A percentile compares a stretch with the other conserved stretches of the same genome.
Conservation (phyloP, 2,329 filamentous ascomycete species). For the Penicillium nordicum region DNA sequence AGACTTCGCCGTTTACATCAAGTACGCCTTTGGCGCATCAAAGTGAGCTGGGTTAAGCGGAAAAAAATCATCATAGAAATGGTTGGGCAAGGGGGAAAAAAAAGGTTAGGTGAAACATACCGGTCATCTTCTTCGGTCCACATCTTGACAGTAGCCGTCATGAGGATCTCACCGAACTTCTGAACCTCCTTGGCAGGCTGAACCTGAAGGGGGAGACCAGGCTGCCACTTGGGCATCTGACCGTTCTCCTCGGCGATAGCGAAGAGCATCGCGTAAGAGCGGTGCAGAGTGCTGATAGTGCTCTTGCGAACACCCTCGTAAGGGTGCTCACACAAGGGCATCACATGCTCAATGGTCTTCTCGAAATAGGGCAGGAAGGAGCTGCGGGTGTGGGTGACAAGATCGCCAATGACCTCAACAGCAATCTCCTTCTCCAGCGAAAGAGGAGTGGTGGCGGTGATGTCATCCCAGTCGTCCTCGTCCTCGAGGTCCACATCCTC, state of each 20-base stretch:
- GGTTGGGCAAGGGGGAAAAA: conserved; percentile 7
- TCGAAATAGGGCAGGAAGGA: conserved; percentile 82
- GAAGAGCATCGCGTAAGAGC: conserved; percentile 88
- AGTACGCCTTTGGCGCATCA: conserved; percentile 76
- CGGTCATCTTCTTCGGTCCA: conserved; percentile 91
- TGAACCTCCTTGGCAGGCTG: conserved; percentile 74
- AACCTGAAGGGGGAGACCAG: conserved; percentile 78
- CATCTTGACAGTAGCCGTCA: conserved; percentile 75
- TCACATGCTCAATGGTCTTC: conserved; percentile 76
- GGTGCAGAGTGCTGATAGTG: conserved; percentile 86
- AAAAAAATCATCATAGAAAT: conserved; percentile 71
- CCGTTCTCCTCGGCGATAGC: conserved; percentile 78
- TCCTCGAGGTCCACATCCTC: conserved; percentile 68
- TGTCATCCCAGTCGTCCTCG: conserved; percentile 79
- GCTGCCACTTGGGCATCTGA: conserved; percentile 76
- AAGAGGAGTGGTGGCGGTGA: conserved; percentile 80
- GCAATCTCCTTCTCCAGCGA: conserved; percentile 97
- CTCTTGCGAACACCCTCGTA: conserved; percentile 95
- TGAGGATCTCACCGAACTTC: conserved; percentile 81
- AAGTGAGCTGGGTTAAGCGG: conserved; percentile 99
- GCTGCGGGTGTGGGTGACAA: conserved; percentile 80
- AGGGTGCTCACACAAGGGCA: conserved; percentile 77
- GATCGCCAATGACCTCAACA: conserved; percentile 88
- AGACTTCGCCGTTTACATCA: conserved; percentile 80
- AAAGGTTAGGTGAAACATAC: conserved; percentile 58